Percentiles rank a stretch among this genome's conserved stretches.
Evolutionary conservation across 139 green algal species (phyloP).

Genomic region (Picochlorum sp.): DNA sequence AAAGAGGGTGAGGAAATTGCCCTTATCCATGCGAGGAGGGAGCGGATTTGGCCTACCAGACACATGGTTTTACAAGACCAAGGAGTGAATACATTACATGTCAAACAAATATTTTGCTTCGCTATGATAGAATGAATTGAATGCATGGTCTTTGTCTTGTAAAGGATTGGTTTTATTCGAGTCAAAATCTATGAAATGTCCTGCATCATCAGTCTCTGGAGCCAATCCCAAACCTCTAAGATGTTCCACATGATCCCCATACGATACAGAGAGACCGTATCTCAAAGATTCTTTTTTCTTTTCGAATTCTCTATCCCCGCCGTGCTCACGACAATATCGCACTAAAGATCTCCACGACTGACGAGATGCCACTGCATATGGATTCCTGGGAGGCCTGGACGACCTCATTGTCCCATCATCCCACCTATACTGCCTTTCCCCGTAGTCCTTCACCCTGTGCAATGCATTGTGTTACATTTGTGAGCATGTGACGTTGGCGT

Average conservation of each 20-base stretch:
- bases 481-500: no score
- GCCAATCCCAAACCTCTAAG: conserved; percentile 4
- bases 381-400: conserved; percentile 14
- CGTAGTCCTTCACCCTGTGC: conserved; percentile 19
- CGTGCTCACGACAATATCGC: conserved; percentile 20
- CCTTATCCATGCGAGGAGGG: no score
- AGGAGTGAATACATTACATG: no score
- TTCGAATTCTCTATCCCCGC: conserved; percentile 23
- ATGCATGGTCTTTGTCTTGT: conserved; percentile 19
- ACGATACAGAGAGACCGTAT: conserved; percentile 13
- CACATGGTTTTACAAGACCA: no score
- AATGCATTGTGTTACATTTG: not conserved
- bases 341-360: conserved; percentile 22
- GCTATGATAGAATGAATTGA: conserved; percentile 26
- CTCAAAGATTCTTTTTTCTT: conserved; percentile 11
- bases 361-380: conserved; percentile 20
- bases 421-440: conserved; percentile 21
- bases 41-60: no score
- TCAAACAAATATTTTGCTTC: conserved; percentile 13
- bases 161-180: conserved; percentile 2
- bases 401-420: conserved; percentile 21
- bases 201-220: conserved; percentile 8
- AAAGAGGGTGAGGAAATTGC: no score
- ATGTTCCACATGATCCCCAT: conserved; percentile 7
- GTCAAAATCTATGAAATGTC: not conserved